Base-by-base conservation (phyloP, 768 basidiomycete genomes). In the Coprinopsis sp. region DNA sequence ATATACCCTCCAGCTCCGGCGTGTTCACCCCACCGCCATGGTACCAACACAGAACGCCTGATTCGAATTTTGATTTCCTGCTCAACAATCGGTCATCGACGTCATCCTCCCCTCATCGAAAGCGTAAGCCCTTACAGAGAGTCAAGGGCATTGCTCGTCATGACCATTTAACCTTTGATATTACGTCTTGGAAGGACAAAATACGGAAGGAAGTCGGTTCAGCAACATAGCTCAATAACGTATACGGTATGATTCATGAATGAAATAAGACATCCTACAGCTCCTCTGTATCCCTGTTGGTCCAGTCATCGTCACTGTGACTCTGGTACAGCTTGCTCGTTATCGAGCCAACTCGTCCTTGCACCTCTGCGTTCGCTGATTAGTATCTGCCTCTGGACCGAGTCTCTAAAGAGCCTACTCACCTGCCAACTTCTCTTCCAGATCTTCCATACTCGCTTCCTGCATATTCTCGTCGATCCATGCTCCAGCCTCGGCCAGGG, bases 391-490 rank as follows among this genome's bases (percentile, higher is more conserved):
- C 4, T 19, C 7, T 37, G 6, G 28, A 42, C 38, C 7, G 16
- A 19, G 7, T 33, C n/a, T 27, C 21, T n/a, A 34, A 41, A 29
- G 23, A 44, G 39, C 19, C 24, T 13, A 55, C 63, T 4, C 43
- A 67, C 68, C 73, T 23, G 68, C 63, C 51, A 87, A 65, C 68
- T 87, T 86, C 68, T 91, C 88, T 63, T 91, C 88, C 37, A 89
- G 65, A 42, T 88, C 87, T 50, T 87, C 87, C 29, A 82, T 74
- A 22, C 70, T 69, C 3, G 90, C 91, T 12, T 64, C 65, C 37
- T 73, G 65, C 10, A 79, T 77, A 57, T 83, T 69, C 51, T 81
- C 74, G 14, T 93, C 90, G 46, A 90, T 70, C 88, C 90, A 93
- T 39, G 84, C 80, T 24, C 72, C 70, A 39, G 75, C 78, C 53